Conservation (phyloP, 352 stramenopile genomes). For the Globisporangium polare region DNA sequence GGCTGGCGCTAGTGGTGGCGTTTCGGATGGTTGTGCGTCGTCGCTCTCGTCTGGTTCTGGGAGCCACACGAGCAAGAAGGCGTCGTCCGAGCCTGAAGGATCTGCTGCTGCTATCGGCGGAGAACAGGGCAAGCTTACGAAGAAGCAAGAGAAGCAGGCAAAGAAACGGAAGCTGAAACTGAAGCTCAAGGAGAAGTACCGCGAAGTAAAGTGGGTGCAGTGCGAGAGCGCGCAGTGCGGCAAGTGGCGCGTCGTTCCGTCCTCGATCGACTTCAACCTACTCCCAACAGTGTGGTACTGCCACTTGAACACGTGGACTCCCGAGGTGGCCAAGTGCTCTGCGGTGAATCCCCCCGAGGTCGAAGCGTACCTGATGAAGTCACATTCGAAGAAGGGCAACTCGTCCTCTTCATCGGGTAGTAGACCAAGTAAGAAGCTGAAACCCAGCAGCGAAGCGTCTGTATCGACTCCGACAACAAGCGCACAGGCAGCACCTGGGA, state of each 20-base stretch:
- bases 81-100: slow-evolving; percentile 6
- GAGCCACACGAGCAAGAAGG: slow-evolving; percentile 21
- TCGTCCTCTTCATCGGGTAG: slow-evolving; percentile 10
- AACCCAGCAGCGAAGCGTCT: slow-evolving; percentile 14
- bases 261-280: slow-evolving; percentile 83
- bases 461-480: neutral
- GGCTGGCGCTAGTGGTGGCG: neutral
- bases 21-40: slow-evolving; percentile 29
- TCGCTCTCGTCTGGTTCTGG: slow-evolving; percentile 34
- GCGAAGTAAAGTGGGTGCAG: slow-evolving; percentile 93
- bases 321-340: slow-evolving; percentile 63
- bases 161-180: slow-evolving; percentile 79
- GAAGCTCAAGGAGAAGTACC: slow-evolving; percentile 77
- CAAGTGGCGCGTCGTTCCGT: slow-evolving; percentile 94
- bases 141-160: slow-evolving; percentile 64
- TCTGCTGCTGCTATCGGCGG: neutral
- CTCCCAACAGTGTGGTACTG: slow-evolving; percentile 91
- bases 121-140: slow-evolving; percentile 22
- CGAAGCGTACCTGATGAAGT: slow-evolving; percentile 61
- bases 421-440: slow-evolving; percentile 53
- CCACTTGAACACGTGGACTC: slow-evolving; percentile 75
- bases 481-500: neutral
- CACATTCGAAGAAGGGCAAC: slow-evolving; percentile 47
- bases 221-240: slow-evolving; percentile 91
- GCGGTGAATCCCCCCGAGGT: slow-evolving; percentile 71